A percentile compares a stretch with the other conserved stretches of the same genome.
phyloP scores from a whole-genome alignment of 495 filamentous ascomycete genomes.

The Mycothermus thermophilus region DNA sequence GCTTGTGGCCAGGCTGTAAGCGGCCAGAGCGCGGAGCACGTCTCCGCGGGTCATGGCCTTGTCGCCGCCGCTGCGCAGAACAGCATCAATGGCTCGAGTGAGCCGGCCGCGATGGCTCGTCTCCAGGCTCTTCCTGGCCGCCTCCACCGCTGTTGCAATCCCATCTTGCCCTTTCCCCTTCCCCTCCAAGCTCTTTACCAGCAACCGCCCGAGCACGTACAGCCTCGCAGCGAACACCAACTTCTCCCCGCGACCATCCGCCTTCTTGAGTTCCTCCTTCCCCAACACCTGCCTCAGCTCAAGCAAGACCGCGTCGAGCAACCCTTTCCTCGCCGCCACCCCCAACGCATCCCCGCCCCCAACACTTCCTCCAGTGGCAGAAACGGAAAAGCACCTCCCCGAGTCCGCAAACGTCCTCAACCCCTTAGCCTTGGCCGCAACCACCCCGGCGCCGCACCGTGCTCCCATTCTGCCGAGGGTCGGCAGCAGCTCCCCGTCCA shows the following conservation, averaged over 20 bases:
- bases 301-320: constrained; percentile 30
- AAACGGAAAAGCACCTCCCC: too few species aligned
- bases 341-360: constrained; percentile 9
- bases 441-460: constrained; percentile 57
- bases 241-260: constrained; percentile 26
- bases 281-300: constrained; percentile 22
- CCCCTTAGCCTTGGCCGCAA: constrained; percentile 55
- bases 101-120: constrained; percentile 43
- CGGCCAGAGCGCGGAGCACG: constrained; percentile 57
- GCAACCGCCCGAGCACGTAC: constrained; percentile 50
- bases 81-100: constrained; percentile 50
- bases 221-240: constrained; percentile 64
- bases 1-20: constrained; percentile 71
- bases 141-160: constrained; percentile 41
- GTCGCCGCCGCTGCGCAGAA: constrained; percentile 35
- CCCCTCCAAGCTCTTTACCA: constrained; percentile 27
- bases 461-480: constrained; percentile 40
- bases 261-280: constrained; percentile 32
- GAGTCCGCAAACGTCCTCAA: constrained; percentile 41
- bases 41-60: constrained; percentile 28
- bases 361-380: too few species aligned
- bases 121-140: constrained; percentile 46
- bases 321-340: constrained; percentile 23
- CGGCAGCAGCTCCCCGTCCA: constrained; percentile 44
- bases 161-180: constrained; percentile 22